phyloP scores from a whole-genome alignment of 2,329 filamentous ascomycete genomes.

The Cucurbitaria berberidis region DNA sequence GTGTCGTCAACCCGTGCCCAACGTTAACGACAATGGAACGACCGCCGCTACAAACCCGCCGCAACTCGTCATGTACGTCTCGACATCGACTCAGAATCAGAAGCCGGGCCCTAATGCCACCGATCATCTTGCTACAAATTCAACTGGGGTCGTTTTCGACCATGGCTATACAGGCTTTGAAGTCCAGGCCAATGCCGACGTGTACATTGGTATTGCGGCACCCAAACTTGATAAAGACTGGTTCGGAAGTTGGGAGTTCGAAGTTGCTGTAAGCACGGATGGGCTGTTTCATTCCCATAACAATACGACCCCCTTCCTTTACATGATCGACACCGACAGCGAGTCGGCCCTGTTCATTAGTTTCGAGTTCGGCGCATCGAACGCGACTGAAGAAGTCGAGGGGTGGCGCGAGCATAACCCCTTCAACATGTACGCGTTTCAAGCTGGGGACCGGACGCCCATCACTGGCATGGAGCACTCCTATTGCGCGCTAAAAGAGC shows the following conservation, averaged over 20 bases:
- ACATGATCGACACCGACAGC: constrained; percentile 85
- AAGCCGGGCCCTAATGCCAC: constrained; percentile 67
- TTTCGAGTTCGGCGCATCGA: constrained; percentile 67
- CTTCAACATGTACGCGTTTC: constrained; percentile 79
- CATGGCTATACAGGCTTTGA: constrained; percentile 74
- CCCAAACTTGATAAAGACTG: constrained; percentile 64
- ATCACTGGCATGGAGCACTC: constrained; percentile 77
- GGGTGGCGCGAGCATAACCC: constrained; percentile 62
- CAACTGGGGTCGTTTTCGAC: constrained; percentile 57
- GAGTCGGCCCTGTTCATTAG: constrained; percentile 80
- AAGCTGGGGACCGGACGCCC: constrained; percentile 60
- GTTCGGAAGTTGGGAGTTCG: constrained; percentile 76
- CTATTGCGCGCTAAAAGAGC: constrained; percentile 76
- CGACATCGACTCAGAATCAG: constrained; percentile 67
- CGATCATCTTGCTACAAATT: constrained; percentile 54
- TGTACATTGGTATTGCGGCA: constrained; percentile 80
- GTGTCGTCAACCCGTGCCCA: constrained; percentile 74
- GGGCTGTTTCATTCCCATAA: constrained; percentile 74
- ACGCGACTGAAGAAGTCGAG: constrained; percentile 57
- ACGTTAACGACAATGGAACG: constrained; percentile 54
- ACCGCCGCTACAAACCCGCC: constrained; percentile 51
- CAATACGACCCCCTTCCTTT: constrained; percentile 64
- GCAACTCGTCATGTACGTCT: constrained; percentile 81
- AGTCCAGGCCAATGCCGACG: constrained; percentile 66
- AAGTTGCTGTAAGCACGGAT: constrained; percentile 83